Percentiles rank a stretch among this genome's conserved stretches.
phyloP scores from a whole-genome alignment of 352 stramenopile genomes.

The Pythium myriotylum region DNA sequence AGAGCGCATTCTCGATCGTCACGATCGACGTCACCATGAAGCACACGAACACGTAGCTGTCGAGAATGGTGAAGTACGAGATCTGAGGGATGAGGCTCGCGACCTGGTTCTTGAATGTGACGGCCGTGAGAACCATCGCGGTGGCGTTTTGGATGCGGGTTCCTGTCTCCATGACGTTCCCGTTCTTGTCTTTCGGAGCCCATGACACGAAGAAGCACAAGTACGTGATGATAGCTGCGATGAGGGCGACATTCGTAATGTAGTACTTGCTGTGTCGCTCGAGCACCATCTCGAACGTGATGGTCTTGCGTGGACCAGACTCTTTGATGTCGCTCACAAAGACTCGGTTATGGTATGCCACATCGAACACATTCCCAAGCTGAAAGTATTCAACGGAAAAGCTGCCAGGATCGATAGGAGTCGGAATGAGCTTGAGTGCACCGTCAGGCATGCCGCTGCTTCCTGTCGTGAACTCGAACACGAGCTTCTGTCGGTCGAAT shows the following conservation, averaged over 20 bases:
- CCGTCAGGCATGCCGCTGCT: constrained; percentile 22
- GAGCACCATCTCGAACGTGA: constrained; percentile 66
- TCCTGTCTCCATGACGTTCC: constrained; percentile 45
- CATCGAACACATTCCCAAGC: constrained; percentile 56
- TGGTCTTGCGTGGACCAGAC: constrained; percentile 36
- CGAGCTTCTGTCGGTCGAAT: constrained; percentile 64
- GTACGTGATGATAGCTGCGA: constrained; percentile 52
- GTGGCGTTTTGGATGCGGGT: constrained; percentile 61
- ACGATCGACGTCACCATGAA: constrained; percentile 60
- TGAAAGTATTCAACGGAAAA: constrained; percentile 56
- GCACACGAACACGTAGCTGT: constrained; percentile 68
- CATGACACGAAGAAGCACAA: constrained; percentile 40
- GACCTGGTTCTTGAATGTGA: constrained; percentile 70
- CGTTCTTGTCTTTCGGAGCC: constrained; percentile 1
- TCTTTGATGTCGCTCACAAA: constrained; percentile 47
- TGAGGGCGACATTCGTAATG: constrained; percentile 57
- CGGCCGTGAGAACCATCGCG: constrained; percentile 60
- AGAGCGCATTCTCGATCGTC: constrained; percentile 59
- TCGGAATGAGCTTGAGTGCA: constrained; percentile 5
- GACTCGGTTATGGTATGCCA: constrained; percentile 51
- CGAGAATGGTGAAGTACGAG: constrained; percentile 66
- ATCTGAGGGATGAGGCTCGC: constrained; percentile 54
- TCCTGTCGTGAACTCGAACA: constrained; percentile 37
- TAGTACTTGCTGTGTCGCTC: constrained; percentile 52
- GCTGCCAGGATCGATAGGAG: constrained; percentile 32